Conservation (phyloP, 2,329 filamentous ascomycete species). For the Ceratocystiopsis sp. region DNA sequence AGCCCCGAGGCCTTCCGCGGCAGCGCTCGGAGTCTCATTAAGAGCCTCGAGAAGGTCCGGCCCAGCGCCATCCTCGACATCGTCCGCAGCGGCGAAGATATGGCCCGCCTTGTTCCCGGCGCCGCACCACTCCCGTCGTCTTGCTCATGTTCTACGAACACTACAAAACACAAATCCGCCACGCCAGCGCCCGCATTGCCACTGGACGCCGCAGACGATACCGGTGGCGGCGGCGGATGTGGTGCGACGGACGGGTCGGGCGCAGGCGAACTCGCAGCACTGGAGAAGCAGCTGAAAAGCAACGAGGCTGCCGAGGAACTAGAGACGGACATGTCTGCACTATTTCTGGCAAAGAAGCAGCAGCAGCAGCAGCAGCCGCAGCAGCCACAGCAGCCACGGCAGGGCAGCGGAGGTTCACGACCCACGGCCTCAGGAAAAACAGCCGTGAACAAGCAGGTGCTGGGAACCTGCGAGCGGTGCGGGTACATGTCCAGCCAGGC, state of each 20-base stretch:
- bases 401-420: too few relatives aligned
- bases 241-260: conserved; percentile 52
- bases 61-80: conserved; percentile 93
- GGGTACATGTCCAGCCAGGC: conserved; percentile 92
- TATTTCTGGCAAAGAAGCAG: conserved; percentile 19
- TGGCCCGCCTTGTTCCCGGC: conserved; percentile 69
- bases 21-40: conserved; percentile 79
- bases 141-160: conserved; percentile 3
- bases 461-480: conserved; percentile 73
- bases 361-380: conserved; percentile 11
- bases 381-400: conserved; percentile 1
- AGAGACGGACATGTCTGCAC: conserved; percentile 48
- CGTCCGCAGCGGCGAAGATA: conserved; percentile 86
- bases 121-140: conserved; percentile 19
- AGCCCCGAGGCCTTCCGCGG: conserved; percentile 93
- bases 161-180: not conserved
- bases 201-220: not conserved
- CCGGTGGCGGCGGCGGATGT: conserved; percentile 42
- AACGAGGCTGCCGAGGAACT: conserved; percentile 42
- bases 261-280: conserved; percentile 63
- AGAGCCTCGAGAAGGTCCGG: conserved; percentile 82
- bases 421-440: conserved; percentile 1
- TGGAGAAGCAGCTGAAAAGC: conserved; percentile 56
- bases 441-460: conserved; percentile 42
- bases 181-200: not conserved